Evolutionary conservation across 805 yeast genomes (phyloP), one percentile per base, ranked within the genome.

Genomic region (Monosporozyma solicola): DNA sequence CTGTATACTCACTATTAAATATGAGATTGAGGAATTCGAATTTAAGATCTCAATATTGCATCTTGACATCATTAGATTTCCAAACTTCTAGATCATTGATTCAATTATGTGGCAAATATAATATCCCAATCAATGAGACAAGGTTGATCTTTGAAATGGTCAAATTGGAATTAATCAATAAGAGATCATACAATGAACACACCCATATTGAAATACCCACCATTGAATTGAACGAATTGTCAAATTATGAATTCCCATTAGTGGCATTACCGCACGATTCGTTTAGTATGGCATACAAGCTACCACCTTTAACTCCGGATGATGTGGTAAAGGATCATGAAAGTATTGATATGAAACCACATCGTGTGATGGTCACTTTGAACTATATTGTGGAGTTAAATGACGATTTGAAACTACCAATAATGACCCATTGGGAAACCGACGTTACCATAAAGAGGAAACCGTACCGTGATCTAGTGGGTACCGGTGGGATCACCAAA

Each of bases 11-110:
- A 3, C 48, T 66, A 16, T 47, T 68, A 43, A 65, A 64, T 50
- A 65, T 67, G 61, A 59, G 70, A 55, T 54, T 68, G 24, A 57
- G 69, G 51, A 68, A 67, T 52, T 55, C 61, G 10, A 48, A 58
- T 13, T 48, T 62, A 29, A 60, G 52, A 35, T 50, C 57, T 7
- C 57, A 61, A 37, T 54, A 56, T 35, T 56, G 56, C 49, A 61
- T 66, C 29, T 49, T 63, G 27, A 65, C 71, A 3, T 67, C 71
- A 5, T 54, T 68, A 35, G 72, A 68, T 51, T 58, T 68, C 47
- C 72, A 68, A 53, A 58, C 63, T 3, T 63, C 68, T 3, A 63
- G 61, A 47, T 59, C 65, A 35, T 55, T 61, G 11, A 33, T 53
- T 13, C 61, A 59, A 53, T 49, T 64, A 44, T 51, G 51, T 35